These are phyloP conservation scores for Pisolithus thermaeus DNA, from an alignment of 1,284 basidiomycete genomes.

Conservation along the genomic window DNA sequence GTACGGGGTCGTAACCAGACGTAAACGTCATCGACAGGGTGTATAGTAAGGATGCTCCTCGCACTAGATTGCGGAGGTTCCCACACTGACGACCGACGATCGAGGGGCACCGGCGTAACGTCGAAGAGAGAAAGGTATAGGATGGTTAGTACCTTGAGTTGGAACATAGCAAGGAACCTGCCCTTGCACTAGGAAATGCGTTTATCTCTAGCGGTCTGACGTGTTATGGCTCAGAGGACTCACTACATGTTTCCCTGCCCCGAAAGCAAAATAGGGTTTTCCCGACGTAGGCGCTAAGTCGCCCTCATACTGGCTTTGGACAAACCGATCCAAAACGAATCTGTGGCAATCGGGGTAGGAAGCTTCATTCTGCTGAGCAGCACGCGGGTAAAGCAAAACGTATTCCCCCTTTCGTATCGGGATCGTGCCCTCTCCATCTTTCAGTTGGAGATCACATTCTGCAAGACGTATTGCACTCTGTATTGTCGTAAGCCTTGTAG, in stretches of 20 bases:
- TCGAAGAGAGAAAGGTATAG: constrained; percentile 18
- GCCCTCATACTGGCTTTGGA: not conserved
- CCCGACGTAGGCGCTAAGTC: constrained; percentile 12
- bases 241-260: constrained; percentile 20
- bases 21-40: not conserved
- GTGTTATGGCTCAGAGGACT: not conserved
- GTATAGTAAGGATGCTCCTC: not conserved
- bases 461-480: constrained; percentile 14
- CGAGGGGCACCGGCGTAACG: constrained; percentile 5
- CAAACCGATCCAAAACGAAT: constrained; percentile 20
- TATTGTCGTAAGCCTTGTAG: constrained; percentile 17
- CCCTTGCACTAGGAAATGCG: constrained; percentile 18
- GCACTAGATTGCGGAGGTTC: not conserved
- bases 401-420: constrained; percentile 16
- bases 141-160: constrained; percentile 16
- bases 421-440: constrained; percentile 6
- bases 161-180: constrained; percentile 20
- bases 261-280: constrained; percentile 16
- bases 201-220: not conserved
- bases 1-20: not conserved
- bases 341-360: constrained; percentile 11
- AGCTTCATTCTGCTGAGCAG: not conserved
- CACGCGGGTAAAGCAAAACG: constrained; percentile 14
- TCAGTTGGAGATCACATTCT: constrained; percentile 14
- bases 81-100: not conserved